phyloP scores from a whole-genome alignment of 495 filamentous ascomycete species.

The Aspergillus carlsbadensis region DNA sequence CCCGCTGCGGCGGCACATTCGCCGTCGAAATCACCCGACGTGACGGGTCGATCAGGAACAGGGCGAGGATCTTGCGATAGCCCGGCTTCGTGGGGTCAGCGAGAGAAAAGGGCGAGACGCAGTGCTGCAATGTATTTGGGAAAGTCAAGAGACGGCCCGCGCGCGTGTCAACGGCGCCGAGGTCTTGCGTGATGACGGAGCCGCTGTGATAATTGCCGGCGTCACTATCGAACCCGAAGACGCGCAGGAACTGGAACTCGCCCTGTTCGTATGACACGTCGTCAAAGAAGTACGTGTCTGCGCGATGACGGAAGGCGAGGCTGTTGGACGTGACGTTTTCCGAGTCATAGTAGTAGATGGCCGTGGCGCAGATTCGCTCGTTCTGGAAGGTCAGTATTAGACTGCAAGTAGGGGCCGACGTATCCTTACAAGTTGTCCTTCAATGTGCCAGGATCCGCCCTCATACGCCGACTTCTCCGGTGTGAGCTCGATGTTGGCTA shows the following conservation, averaged over 20 bases:
- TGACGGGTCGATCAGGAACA: conserved; percentile 56
- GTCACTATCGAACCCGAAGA: conserved; percentile 25
- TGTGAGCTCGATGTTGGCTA: conserved; percentile 49
- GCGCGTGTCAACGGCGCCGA: conserved; percentile 24
- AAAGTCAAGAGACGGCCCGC: conserved; percentile 27
- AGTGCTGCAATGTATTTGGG: conserved; percentile 44
- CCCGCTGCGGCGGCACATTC: conserved; percentile 52
- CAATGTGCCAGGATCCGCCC: conserved; percentile 49
- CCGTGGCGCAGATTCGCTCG: conserved; percentile 54
- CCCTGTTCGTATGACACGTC: conserved; percentile 19
- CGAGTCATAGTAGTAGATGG: conserved; percentile 57
- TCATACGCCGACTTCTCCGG: conserved; percentile 50
- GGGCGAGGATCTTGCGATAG: conserved; percentile 50
- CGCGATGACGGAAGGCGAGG: conserved; percentile 47
- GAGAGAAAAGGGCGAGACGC: conserved; percentile 46
- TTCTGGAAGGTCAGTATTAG: conserved; percentile 22
- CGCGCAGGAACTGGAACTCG: conserved; percentile 15
- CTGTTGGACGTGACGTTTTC: conserved; percentile 50
- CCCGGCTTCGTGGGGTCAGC: conserved; percentile 47
- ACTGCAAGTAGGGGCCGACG: no score
- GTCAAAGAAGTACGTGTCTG: conserved; percentile 12
- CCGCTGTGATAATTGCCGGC: neutral
- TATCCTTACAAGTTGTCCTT: conserved; percentile 28
- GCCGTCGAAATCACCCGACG: conserved; percentile 47
- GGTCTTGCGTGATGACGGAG: conserved; percentile 19